These are phyloP conservation scores for Capronia epimyces DNA, from an alignment of 2,329 filamentous ascomycete genomes.

Conservation along the genomic window DNA sequence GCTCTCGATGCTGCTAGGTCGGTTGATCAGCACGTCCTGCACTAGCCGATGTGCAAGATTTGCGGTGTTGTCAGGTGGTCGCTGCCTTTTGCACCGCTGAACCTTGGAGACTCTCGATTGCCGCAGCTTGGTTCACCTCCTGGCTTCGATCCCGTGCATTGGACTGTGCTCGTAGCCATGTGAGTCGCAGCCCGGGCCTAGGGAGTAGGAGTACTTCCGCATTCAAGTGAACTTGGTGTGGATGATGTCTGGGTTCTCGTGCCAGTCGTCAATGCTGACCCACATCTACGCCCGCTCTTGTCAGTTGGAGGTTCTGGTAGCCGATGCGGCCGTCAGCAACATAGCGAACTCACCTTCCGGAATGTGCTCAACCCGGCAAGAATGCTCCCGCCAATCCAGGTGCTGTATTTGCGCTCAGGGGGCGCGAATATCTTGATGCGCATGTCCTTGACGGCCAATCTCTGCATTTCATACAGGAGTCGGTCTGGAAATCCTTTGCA, in stretches of 20 bases:
- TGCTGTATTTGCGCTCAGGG: slow-evolving; percentile 95
- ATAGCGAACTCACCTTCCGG: slow-evolving; percentile 66
- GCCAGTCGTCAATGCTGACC: slow-evolving; percentile 99
- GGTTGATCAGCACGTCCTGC: slow-evolving; percentile 13
- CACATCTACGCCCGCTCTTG: slow-evolving; percentile 67
- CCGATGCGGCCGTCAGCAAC: slow-evolving; percentile 6
- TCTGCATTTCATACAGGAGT: slow-evolving; percentile 83
- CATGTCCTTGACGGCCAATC: slow-evolving; percentile 96
- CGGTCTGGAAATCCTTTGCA: slow-evolving; percentile 96
- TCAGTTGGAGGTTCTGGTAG: slow-evolving; percentile 11
- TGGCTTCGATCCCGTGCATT: neutral
- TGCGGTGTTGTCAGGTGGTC: neutral
- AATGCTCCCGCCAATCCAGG: slow-evolving; percentile 98
- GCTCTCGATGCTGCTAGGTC: neutral
- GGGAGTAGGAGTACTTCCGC: neutral
- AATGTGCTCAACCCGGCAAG: slow-evolving; percentile 95
- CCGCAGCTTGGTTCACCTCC: neutral
- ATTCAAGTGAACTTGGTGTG: slow-evolving; percentile 88
- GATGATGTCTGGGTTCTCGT: slow-evolving; percentile 98
- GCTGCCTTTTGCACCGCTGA: slow-evolving; percentile 2
- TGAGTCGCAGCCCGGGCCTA: neutral
- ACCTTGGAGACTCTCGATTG: neutral
- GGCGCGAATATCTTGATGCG: slow-evolving; percentile 98
- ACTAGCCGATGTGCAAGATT: neutral
- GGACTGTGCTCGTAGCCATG: neutral